These are phyloP conservation scores for Leccinum angustisporum DNA, from an alignment of 1,284 basidiomycete genomes.

Conservation along the genomic window DNA sequence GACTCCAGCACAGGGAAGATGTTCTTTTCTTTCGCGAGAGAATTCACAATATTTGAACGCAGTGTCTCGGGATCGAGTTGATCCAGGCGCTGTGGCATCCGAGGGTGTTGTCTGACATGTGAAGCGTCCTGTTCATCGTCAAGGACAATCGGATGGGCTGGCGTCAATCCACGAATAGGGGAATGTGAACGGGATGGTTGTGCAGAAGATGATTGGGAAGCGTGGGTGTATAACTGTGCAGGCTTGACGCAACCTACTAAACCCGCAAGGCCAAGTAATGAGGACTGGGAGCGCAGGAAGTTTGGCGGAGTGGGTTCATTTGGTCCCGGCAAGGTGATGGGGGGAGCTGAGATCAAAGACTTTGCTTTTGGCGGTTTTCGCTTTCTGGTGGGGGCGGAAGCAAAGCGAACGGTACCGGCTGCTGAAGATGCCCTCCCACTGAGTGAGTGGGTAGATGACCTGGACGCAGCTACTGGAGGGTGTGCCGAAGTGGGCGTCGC, in stretches of 20 bases:
- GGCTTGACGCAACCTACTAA: constrained; percentile 64
- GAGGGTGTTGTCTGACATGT: constrained; percentile 11
- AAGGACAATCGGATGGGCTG: constrained; percentile 66
- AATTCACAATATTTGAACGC: constrained; percentile 55
- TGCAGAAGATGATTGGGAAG: constrained; percentile 30
- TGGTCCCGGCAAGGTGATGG: constrained; percentile 63
- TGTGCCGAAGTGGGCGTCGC: not conserved
- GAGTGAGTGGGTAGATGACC: constrained; percentile 14
- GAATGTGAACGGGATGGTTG: constrained; percentile 14
- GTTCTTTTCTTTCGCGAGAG: constrained; percentile 61
- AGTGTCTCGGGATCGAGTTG: constrained; percentile 39
- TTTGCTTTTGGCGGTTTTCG: constrained; percentile 28
- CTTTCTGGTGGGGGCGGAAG: constrained; percentile 16
- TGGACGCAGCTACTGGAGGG: constrained; percentile 11
- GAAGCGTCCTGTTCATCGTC: constrained; percentile 51
- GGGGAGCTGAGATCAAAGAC: constrained; percentile 36
- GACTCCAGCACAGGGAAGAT: constrained; percentile 64
- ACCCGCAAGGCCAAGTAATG: constrained; percentile 68
- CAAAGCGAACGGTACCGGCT: not conserved
- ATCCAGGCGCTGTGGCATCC: constrained; percentile 12
- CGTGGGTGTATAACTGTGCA: constrained; percentile 40
- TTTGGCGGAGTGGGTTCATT: constrained; percentile 61
- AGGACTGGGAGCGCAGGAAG: constrained; percentile 69
- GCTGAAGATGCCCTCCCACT: constrained; percentile 20
- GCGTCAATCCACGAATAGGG: constrained; percentile 46